phyloP scores from a whole-genome alignment of 129 eudicot species.

The Calendula officinalis region DNA sequence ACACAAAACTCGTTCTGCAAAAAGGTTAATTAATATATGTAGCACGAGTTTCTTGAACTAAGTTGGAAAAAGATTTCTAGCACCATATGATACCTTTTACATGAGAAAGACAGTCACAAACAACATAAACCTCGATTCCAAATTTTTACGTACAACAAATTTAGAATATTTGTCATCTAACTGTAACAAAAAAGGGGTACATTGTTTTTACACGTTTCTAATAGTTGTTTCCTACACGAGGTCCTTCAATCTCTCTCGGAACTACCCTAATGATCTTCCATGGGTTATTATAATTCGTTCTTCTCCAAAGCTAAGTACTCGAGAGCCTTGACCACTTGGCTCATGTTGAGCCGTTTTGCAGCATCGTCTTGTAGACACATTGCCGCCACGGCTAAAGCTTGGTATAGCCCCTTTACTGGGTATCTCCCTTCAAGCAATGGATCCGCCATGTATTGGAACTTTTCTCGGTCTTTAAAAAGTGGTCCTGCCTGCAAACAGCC shows the following conservation, averaged over 20 bases:
- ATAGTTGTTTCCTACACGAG: slow-evolving; percentile 27
- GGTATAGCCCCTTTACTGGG: slow-evolving; percentile 55
- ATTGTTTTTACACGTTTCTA: slow-evolving; percentile 36
- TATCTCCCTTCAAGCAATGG: slow-evolving; percentile 55
- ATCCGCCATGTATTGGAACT: slow-evolving; percentile 57
- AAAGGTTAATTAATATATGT: too few species aligned
- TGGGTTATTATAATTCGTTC: slow-evolving; percentile 28
- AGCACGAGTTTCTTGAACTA: too few species aligned
- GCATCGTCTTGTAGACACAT: slow-evolving; percentile 96
- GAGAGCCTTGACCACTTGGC: slow-evolving; percentile 77
- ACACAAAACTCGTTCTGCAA: too few species aligned
- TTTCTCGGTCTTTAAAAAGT: slow-evolving; percentile 58
- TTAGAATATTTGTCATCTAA: slow-evolving; percentile 27
- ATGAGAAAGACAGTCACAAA: slow-evolving; percentile 10
- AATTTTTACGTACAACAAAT: slow-evolving; percentile 18
- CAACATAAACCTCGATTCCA: slow-evolving; percentile 6
- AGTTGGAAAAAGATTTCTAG: too few species aligned
- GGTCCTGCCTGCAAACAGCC: slow-evolving; percentile 63
- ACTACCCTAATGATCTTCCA: slow-evolving; percentile 9
- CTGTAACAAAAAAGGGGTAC: slow-evolving; percentile 11
- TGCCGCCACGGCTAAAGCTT: slow-evolving; percentile 79
- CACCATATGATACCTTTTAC: too few species aligned
- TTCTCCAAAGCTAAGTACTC: slow-evolving; percentile 39
- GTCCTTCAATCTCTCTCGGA: slow-evolving; percentile 28
- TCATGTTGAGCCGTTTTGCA: slow-evolving; percentile 55